Evolutionary conservation across 2,329 filamentous ascomycete genomes (phyloP).

Genomic region (Neopestalotiopsis sp.): DNA sequence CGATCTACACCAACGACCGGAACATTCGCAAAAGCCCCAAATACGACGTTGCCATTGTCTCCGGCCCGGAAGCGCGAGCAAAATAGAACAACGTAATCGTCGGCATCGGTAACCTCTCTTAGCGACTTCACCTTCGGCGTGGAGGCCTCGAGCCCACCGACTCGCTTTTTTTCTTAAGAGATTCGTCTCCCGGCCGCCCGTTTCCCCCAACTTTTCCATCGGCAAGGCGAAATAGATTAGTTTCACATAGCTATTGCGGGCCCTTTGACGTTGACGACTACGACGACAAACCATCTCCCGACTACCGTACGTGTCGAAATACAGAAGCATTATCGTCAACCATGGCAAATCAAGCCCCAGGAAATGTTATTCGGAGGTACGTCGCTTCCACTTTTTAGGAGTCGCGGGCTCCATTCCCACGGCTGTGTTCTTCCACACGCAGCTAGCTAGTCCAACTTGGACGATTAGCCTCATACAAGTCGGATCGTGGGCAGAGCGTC

Average conservation of each 20-base stretch:
- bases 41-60: constrained; percentile 12
- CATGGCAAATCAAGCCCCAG: constrained; percentile 39
- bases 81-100: constrained; percentile 13
- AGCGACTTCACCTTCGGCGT: constrained; percentile 15
- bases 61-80: background rate
- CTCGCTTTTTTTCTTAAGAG: constrained; percentile 5
- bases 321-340: constrained; percentile 12
- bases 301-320: background rate
- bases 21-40: background rate
- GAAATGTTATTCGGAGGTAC: constrained; percentile 51
- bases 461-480: background rate
- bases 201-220: background rate
- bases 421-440: no score
- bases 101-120: background rate
- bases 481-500: no score
- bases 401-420: background rate
- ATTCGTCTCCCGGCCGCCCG: background rate
- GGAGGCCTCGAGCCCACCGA: constrained; percentile 21
- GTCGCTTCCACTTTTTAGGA: background rate
- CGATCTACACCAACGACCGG: background rate
- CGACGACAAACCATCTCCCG: background rate
- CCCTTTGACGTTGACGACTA: background rate
- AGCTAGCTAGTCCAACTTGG: background rate
- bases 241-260: background rate
- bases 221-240: background rate